These are phyloP conservation scores for Polyporus tsugae DNA, from an alignment of 1,284 basidiomycete species.

Conservation along the genomic window DNA sequence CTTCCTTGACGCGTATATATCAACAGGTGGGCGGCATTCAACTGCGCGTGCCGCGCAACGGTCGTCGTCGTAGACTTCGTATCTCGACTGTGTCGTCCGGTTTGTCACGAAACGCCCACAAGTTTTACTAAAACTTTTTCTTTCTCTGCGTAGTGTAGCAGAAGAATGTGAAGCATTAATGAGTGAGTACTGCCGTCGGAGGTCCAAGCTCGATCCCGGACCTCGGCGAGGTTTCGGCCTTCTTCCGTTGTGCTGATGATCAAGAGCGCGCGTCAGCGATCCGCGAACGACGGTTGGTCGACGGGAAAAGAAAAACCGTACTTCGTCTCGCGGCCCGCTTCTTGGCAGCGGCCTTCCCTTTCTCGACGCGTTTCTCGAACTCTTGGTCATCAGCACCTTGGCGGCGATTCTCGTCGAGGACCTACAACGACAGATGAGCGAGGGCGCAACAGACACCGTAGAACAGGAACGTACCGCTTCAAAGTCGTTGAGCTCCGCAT, in stretches of 20 bases:
- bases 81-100: too few species aligned
- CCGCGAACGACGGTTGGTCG: background rate
- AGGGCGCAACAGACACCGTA: constrained; percentile 24
- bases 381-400: constrained; percentile 94
- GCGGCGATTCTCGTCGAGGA: constrained; percentile 71
- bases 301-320: background rate
- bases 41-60: too few species aligned
- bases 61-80: too few species aligned
- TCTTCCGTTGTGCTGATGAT: constrained; percentile 4
- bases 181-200: too few species aligned
- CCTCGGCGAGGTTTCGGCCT: too few species aligned
- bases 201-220: too few species aligned
- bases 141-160: too few species aligned
- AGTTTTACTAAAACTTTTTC: too few species aligned
- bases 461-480: constrained; percentile 65
- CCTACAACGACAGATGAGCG: constrained; percentile 52
- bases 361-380: constrained; percentile 83
- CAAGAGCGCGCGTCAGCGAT: background rate
- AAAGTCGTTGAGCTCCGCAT: constrained; percentile 90
- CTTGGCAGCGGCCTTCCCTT: constrained; percentile 83
- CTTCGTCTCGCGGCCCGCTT: constrained; percentile 43
- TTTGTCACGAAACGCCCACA: too few species aligned
- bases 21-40: too few species aligned
- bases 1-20: too few species aligned
- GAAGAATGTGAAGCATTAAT: too few species aligned